These are phyloP conservation scores for Cladophialophora immunda DNA, from an alignment of 2,329 filamentous ascomycete species.

Conservation along the genomic window DNA sequence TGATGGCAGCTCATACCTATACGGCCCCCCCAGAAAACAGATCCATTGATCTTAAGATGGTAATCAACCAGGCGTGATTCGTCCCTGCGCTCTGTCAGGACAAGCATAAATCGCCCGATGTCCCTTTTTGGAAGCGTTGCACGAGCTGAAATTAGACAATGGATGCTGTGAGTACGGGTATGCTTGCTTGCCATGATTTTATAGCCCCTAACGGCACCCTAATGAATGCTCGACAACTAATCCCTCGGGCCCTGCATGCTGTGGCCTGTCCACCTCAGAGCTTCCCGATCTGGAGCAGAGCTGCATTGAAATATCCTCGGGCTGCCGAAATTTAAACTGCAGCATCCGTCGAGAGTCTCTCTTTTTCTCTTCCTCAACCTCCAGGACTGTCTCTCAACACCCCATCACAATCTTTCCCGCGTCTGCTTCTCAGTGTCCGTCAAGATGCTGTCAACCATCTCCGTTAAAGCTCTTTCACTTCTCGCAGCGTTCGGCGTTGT, in stretches of 20 bases:
- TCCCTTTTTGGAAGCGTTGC: constrained; percentile 28
- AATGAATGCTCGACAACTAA: background rate
- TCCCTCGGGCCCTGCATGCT: constrained; percentile 5
- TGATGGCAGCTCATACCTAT: background rate
- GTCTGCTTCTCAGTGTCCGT: background rate
- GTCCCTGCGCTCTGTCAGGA: background rate
- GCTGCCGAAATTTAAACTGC: constrained; percentile 7
- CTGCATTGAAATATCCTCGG: background rate
- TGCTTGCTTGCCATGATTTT: background rate
- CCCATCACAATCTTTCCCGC: background rate
- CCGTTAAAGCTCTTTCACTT: constrained; percentile 21
- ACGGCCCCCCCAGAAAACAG: background rate
- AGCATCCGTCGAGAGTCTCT: background rate
- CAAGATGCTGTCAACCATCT: constrained; percentile 20
- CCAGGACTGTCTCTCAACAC: background rate
- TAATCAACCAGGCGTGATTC: constrained; percentile 12
- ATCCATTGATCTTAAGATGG: constrained; percentile 1
- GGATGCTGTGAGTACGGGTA: constrained; percentile 2
- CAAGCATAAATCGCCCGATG: background rate
- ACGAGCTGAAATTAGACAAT: constrained; percentile 31
- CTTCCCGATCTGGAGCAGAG: constrained; percentile 1
- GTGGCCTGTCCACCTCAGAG: background rate
- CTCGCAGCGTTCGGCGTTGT: constrained; percentile 42
- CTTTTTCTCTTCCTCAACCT: constrained; percentile 7
- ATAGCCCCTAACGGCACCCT: background rate